These are phyloP conservation scores for Xylaria bambusicola DNA, from an alignment of 495 filamentous ascomycete genomes.

Conservation along the genomic window DNA sequence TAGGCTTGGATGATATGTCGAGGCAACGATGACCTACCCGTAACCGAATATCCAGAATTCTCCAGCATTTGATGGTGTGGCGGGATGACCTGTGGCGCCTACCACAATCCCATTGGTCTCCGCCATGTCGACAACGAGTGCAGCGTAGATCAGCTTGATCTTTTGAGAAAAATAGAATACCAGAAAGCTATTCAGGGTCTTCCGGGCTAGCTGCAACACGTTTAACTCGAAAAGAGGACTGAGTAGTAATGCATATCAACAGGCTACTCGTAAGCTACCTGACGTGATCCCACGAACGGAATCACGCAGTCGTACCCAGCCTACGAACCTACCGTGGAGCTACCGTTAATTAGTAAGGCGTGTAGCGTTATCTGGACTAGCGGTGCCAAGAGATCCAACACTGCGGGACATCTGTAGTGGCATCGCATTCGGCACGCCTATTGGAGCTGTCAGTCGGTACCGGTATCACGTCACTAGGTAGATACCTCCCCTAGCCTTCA, in stretches of 20 bases:
- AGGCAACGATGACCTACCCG: slow-evolving; percentile 54
- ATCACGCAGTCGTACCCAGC: no score
- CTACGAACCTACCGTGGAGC: no score
- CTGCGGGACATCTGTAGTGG: slow-evolving; percentile 4
- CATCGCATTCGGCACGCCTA: no score
- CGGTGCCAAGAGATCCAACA: slow-evolving; percentile 12
- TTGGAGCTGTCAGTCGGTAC: not conserved
- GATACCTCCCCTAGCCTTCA: not conserved
- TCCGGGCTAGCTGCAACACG: not conserved
- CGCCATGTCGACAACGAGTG: not conserved
- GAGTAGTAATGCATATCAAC: not conserved
- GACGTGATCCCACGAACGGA: not conserved
- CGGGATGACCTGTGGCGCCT: slow-evolving; percentile 5
- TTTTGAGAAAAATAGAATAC: not conserved
- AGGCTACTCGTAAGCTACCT: not conserved
- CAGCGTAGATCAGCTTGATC: not conserved
- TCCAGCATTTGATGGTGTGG: slow-evolving; percentile 28
- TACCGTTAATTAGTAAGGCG: no score
- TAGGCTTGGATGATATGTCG: slow-evolving; percentile 2
- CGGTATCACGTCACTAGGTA: not conserved
- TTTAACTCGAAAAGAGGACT: no score
- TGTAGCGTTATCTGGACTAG: not conserved
- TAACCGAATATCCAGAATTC: slow-evolving; percentile 94
- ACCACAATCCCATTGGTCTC: slow-evolving; percentile 8
- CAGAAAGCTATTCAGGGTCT: not conserved